Base-by-base conservation (phyloP, 768 basidiomycete genomes). In the Mycena haematopus region DNA sequence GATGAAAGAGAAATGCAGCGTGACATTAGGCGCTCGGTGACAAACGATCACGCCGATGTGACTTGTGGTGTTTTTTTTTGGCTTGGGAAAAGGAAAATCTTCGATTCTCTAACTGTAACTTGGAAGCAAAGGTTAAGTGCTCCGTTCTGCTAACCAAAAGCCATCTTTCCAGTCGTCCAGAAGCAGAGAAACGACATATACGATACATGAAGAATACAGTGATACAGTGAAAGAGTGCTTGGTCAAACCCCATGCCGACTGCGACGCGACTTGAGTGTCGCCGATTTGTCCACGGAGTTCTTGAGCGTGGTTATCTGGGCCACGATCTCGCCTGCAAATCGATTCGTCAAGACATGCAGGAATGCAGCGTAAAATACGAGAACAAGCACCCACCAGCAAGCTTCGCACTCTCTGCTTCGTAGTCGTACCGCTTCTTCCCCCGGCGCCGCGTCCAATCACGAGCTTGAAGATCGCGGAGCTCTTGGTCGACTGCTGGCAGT, bases 371-470 rank as follows among this genome's bases (percentile, higher is more conserved):
- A 13, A 15, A 24, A 47, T 13, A 13, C 25, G 46, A 45, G 58
- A 35, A n/a, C 17, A 53, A 46, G 22, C 15, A 76, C 91, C 69
- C 71, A 92, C 92, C 84, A 50, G 96, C 94, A 58, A 87, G 72
- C 73, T 88, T 90, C 1, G 91, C 82, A 67, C 79, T 94, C 75
- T 96, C 96, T 0, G 95, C 96, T 77, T 99, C 97, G 72, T 97
- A 98, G 70, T 99, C 96, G 72, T 98, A 99, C 40, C 95, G 82
- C 81, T 99, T 99, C 68, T 89, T 90, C 86, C 82, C 45, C 84
- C 83, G 14, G 58, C 38, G 35, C 91, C 38, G 38, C 91, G 80
- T 71, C 86, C 89, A 14, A 99, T 85, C 33, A 96, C 85, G 21
- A 99, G 83, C 80, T 96, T 96, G 84, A 99, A 96, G 38, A 86